These are phyloP conservation scores for Stagonosporopsis vannaccii DNA, from an alignment of 2,329 filamentous ascomycete species.

Conservation along the genomic window DNA sequence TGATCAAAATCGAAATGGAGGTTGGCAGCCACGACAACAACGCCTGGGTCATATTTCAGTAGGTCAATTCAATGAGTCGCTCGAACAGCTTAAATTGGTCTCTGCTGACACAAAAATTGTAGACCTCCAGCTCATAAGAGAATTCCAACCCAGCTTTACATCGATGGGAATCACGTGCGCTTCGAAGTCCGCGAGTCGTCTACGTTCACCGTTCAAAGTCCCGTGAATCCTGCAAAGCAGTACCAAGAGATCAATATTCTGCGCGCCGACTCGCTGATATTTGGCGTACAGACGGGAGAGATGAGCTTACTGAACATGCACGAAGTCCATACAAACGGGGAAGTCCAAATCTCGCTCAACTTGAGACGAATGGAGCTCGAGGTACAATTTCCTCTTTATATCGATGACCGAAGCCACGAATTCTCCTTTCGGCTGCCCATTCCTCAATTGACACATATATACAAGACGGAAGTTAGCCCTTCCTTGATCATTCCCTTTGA, in stretches of 20 bases:
- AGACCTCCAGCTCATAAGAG: slow-evolving; percentile 24
- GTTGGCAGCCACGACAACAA: slow-evolving; percentile 6
- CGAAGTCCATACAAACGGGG: slow-evolving; percentile 43
- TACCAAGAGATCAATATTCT: slow-evolving; percentile 40
- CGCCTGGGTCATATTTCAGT: slow-evolving; percentile 39
- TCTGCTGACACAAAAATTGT: background rate
- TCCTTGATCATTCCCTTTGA: slow-evolving; percentile 46
- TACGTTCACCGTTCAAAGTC: slow-evolving; percentile 27
- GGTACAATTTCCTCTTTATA: slow-evolving; percentile 53
- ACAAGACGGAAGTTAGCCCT: slow-evolving; percentile 31
- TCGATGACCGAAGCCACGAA: slow-evolving; percentile 23
- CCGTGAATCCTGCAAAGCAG: slow-evolving; percentile 26
- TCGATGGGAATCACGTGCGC: slow-evolving; percentile 14
- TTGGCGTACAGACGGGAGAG: slow-evolving; percentile 66
- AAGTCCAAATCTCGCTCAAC: slow-evolving; percentile 52
- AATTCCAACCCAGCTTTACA: slow-evolving; percentile 17
- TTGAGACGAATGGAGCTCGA: slow-evolving; percentile 54
- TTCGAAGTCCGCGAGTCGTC: slow-evolving; percentile 12
- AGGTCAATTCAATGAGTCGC: background rate
- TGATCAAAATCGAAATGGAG: slow-evolving; percentile 41
- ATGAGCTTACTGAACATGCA: slow-evolving; percentile 67
- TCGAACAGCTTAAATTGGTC: background rate
- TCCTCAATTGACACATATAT: slow-evolving; percentile 52
- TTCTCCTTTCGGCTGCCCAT: slow-evolving; percentile 57
- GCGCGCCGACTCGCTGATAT: slow-evolving; percentile 59